A percentile compares a stretch with the other conserved stretches of the same genome.
These are phyloP conservation scores for Penicillium waksmanii DNA, from an alignment of 495 filamentous ascomycete genomes.

Conservation along the genomic window DNA sequence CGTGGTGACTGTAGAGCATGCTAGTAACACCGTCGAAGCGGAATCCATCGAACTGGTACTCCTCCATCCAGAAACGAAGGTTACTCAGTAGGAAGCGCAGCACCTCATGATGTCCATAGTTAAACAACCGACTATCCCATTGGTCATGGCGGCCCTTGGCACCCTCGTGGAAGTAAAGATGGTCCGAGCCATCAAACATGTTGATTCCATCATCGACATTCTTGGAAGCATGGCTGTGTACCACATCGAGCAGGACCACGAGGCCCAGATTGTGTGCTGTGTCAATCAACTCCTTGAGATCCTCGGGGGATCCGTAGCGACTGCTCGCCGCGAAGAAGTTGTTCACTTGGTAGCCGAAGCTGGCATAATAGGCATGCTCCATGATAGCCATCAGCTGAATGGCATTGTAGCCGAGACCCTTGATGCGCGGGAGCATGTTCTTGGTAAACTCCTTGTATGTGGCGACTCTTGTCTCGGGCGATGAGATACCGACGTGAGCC, in stretches of 20 bases:
- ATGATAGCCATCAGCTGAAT: slow-evolving; percentile 99
- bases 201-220: slow-evolving; percentile 94
- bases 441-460: slow-evolving; percentile 97
- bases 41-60: slow-evolving; percentile 96
- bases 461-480: slow-evolving; percentile 82
- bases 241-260: slow-evolving; percentile 91
- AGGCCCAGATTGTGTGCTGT: slow-evolving; percentile 91
- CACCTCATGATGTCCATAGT: slow-evolving; percentile 95
- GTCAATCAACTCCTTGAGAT: slow-evolving; percentile 94
- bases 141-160: slow-evolving; percentile 81
- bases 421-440: slow-evolving; percentile 88
- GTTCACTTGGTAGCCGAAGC: slow-evolving; percentile 98
- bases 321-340: slow-evolving; percentile 98
- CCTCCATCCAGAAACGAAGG: slow-evolving; percentile 98
- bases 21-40: slow-evolving; percentile 97
- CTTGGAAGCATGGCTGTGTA: slow-evolving; percentile 97
- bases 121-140: slow-evolving; percentile 97
- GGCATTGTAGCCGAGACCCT: slow-evolving; percentile 90
- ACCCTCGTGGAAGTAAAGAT: slow-evolving; percentile 93
- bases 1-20: slow-evolving; percentile 95
- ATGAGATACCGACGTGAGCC: slow-evolving; percentile 96
- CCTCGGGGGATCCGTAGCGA: slow-evolving; percentile 90
- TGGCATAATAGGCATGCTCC: slow-evolving; percentile 99
- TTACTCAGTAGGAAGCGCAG: slow-evolving; percentile 93
- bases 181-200: slow-evolving; percentile 91